phyloP scores from a whole-genome alignment of 2,329 filamentous ascomycete genomes.

The Fusarium scirpi region DNA sequence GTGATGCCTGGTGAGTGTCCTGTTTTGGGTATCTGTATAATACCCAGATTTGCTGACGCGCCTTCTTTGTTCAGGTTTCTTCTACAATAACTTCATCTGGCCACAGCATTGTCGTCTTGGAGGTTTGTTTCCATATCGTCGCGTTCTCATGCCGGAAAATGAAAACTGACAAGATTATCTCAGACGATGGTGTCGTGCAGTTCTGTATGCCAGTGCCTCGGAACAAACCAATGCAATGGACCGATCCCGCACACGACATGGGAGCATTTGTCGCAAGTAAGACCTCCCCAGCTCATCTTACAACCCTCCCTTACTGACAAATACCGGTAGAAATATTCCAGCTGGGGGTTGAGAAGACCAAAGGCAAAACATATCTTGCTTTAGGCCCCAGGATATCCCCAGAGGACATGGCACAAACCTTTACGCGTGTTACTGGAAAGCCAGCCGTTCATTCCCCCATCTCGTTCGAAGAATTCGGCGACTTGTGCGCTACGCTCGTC shows the following conservation, averaged over 20 bases:
- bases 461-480: not conserved
- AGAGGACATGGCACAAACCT: not conserved
- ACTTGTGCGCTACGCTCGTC: not conserved
- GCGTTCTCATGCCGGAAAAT: too few relatives aligned
- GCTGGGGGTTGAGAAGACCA: not conserved
- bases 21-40: too few relatives aligned
- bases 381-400: not conserved
- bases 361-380: not conserved
- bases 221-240: not conserved
- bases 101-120: not conserved
- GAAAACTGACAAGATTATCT: too few relatives aligned
- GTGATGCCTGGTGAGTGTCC: not conserved
- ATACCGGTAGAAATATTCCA: not conserved
- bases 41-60: too few relatives aligned
- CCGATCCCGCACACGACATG: not conserved
- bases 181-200: not conserved
- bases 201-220: not conserved
- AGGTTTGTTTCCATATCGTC: not conserved
- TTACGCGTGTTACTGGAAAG: not conserved
- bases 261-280: not conserved
- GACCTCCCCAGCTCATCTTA: not conserved
- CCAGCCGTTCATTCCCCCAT: not conserved
- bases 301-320: not conserved
- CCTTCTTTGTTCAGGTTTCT: not conserved
- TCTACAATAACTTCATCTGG: constrained; percentile 1